A percentile compares a stretch with the other conserved stretches of the same genome.
Conservation (phyloP, 208 protist genomes). For the Acanthamoeba culbertsoni region DNA sequence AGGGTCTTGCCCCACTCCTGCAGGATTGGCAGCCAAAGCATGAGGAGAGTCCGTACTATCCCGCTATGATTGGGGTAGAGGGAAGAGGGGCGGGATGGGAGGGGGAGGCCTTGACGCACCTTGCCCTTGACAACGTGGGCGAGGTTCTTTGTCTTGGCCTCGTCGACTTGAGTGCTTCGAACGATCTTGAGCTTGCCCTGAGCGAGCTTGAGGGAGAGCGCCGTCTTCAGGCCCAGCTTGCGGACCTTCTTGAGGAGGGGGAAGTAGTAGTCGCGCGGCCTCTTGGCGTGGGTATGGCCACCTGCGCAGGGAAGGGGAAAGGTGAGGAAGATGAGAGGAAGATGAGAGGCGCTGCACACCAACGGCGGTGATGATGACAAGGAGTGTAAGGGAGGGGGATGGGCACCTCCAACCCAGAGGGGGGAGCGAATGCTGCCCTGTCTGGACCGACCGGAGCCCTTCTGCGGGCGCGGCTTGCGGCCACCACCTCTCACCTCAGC, state of each 20-base stretch:
- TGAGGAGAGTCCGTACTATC: neutral
- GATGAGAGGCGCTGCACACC: neutral
- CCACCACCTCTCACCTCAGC: conserved; percentile 24
- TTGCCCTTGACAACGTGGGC: conserved; percentile 17
- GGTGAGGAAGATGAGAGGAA: neutral
- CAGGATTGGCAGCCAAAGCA: neutral
- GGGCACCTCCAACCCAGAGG: conserved; percentile 11
- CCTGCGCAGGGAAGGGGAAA: neutral
- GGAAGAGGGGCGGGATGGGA: neutral
- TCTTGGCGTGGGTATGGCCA: conserved; percentile 26
- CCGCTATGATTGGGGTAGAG: neutral
- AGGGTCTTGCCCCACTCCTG: neutral
- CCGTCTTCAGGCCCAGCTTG: conserved; percentile 22
- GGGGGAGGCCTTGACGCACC: neutral
- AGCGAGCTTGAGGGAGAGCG: conserved; percentile 41
- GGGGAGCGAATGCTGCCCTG: conserved; percentile 41
- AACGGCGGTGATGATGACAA: neutral
- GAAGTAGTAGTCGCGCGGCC: neutral
- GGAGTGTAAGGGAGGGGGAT: neutral
- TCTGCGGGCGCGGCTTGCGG: conserved; percentile 48
- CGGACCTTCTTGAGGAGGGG: conserved; percentile 32
- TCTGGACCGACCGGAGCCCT: conserved; percentile 5
- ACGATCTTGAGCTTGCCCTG: conserved; percentile 47
- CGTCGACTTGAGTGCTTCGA: neutral
- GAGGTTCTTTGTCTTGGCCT: conserved; percentile 52